Evolutionary conservation across 2,329 filamentous ascomycete species (phyloP).

Genomic region (Ophiosphaerella korrae): DNA sequence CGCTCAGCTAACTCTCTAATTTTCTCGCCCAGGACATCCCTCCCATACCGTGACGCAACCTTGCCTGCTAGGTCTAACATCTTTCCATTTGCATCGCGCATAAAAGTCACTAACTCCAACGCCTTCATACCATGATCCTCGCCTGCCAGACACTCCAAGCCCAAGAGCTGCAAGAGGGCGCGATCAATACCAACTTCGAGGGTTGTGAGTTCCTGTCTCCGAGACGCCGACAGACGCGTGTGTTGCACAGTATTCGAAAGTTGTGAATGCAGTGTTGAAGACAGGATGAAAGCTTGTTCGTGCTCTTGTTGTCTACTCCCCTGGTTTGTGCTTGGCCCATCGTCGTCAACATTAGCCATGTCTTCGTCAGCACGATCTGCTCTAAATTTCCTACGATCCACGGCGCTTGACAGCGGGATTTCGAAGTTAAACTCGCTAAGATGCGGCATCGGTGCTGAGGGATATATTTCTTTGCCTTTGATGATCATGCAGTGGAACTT

Average conservation of each 20-base stretch:
- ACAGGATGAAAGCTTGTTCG: slow-evolving; percentile 81
- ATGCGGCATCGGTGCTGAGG: slow-evolving; percentile 86
- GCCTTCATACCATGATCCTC: slow-evolving; percentile 96
- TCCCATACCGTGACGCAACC: slow-evolving; percentile 83
- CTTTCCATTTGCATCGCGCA: slow-evolving; percentile 81
- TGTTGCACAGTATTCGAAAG: slow-evolving; percentile 74
- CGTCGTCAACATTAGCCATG: slow-evolving; percentile 41
- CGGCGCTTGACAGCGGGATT: slow-evolving; percentile 71
- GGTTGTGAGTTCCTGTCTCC: slow-evolving; percentile 69
- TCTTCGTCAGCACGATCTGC: slow-evolving; percentile 41
- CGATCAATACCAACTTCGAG: slow-evolving; percentile 89
- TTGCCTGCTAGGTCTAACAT: slow-evolving; percentile 93
- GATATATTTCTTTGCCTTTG: slow-evolving; percentile 87
- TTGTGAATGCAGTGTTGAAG: slow-evolving; percentile 73
- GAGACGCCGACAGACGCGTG: slow-evolving; percentile 66
- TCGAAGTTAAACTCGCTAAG: slow-evolving; percentile 91
- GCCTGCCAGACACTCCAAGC: slow-evolving; percentile 85
- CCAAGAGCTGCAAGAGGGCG: slow-evolving; percentile 84
- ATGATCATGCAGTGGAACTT: slow-evolving; percentile 99
- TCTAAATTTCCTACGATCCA: slow-evolving; percentile 37
- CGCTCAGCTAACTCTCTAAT: slow-evolving; percentile 83
- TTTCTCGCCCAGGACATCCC: slow-evolving; percentile 82
- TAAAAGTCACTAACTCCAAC: slow-evolving; percentile 83
- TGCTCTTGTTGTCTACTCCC: slow-evolving; percentile 64
- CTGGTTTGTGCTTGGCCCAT: slow-evolving; percentile 10